Conservation (phyloP, 331 rosid genomes). For the Malus hybrid region DNA sequence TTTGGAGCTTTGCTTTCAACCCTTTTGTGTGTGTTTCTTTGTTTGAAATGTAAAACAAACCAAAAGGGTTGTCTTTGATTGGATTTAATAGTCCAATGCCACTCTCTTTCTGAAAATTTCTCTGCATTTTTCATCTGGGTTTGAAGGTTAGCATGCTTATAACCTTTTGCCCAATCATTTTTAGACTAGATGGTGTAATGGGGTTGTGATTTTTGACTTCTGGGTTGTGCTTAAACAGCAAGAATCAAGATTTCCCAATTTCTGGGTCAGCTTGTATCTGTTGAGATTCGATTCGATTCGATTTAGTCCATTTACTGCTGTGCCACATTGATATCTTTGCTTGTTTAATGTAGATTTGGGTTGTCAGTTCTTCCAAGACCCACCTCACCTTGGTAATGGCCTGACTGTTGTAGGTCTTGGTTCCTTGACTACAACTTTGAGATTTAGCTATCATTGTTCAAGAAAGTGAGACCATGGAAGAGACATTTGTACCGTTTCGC, state of each 20-base stretch:
- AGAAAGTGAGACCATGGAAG: constrained; percentile 42
- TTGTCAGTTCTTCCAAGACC: neutral
- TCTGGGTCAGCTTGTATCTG: neutral
- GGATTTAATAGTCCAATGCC: constrained; percentile 3
- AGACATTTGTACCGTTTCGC: constrained; percentile 63
- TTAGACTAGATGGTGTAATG: constrained; percentile 4
- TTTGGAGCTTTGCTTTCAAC: constrained; percentile 10
- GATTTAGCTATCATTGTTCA: neutral
- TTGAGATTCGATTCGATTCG: neutral
- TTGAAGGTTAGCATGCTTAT: constrained; percentile 7
- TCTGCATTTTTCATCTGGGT: constrained; percentile 1
- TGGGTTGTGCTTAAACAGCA: constrained; percentile 15
- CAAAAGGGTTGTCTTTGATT: neutral
- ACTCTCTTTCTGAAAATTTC: constrained; percentile 9
- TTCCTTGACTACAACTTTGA: constrained; percentile 7
- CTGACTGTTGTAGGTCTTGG: constrained; percentile 6
- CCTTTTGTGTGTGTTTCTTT: neutral
- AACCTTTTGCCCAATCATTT: neutral
- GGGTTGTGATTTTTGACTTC: constrained; percentile 1
- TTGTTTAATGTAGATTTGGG: neutral
- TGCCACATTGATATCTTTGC: neutral
- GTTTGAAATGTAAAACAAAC: constrained; percentile 7
- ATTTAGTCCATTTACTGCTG: neutral
- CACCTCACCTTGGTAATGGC: neutral
- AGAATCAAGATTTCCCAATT: neutral